A percentile compares a stretch with the other conserved stretches of the same genome.
Conservation (phyloP, 2,329 filamentous ascomycete species). For the Clarireedia hainanense region DNA sequence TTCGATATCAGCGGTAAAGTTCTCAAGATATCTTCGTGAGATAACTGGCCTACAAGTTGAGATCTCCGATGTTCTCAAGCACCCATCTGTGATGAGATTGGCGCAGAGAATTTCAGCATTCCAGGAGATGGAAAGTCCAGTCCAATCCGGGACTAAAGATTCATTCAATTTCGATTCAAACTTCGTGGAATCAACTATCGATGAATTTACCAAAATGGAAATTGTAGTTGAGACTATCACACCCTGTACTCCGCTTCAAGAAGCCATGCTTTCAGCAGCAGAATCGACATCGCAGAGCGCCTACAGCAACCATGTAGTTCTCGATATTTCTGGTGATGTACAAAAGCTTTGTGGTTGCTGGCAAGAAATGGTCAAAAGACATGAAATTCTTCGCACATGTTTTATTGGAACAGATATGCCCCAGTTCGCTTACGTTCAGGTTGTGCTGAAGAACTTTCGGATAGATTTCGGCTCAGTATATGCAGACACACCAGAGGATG, state of each 20-base stretch:
- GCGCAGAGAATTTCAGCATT: constrained; percentile 30
- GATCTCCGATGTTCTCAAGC: constrained; percentile 62
- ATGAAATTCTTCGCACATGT: constrained; percentile 70
- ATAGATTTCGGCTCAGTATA: constrained; percentile 15
- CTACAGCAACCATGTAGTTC: constrained; percentile 67
- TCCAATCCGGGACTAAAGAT: background rate
- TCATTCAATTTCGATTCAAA: constrained; percentile 21
- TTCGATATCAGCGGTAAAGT: constrained; percentile 70
- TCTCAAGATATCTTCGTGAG: constrained; percentile 51
- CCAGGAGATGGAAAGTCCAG: background rate
- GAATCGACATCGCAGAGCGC: constrained; percentile 36
- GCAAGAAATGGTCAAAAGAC: constrained; percentile 53
- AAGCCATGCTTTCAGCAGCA: constrained; percentile 69
- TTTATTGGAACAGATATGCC: constrained; percentile 60
- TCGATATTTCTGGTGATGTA: constrained; percentile 48
- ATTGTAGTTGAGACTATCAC: constrained; percentile 47
- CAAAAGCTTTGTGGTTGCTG: constrained; percentile 50
- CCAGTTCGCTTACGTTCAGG: constrained; percentile 61
- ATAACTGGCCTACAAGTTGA: constrained; percentile 42
- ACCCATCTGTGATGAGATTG: constrained; percentile 58
- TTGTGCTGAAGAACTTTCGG: constrained; percentile 48
- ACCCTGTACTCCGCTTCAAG: constrained; percentile 81
- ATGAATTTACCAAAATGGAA: constrained; percentile 16
- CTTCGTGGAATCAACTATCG: constrained; percentile 15
- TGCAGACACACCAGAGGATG: background rate